Evolutionary conservation across 129 eudicot genomes (phyloP), one percentile per base, ranked within the genome.

Genomic region (Lonicera japonica): DNA sequence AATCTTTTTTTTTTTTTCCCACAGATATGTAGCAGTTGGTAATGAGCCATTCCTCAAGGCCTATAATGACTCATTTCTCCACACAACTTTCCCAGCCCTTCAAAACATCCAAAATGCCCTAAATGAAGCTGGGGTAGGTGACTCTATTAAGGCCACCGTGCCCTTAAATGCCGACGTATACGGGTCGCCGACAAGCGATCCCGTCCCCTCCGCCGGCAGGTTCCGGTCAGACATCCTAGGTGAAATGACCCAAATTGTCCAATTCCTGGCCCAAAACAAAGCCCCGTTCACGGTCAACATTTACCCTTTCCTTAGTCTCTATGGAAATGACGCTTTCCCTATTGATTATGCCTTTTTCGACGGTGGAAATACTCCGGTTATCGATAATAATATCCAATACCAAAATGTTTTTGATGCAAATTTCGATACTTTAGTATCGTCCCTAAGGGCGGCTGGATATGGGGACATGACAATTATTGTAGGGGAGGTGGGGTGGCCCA

Each of bases 401-500:
- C 81, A 85, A 0, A 91, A 91, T 24, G 95, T 87, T 12, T 87
- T 91, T 1, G 98, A 87, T 46, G 96, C 98, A n/a, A 91, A 87
- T 70, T 87, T 81, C 18, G 97, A 91, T 61, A 91, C 97, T 0
- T 73, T 91, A 64, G 94, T 81, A 24, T 82, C 96, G 21, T 76
- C 98, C 60, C 68, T 91, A n/a, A 82, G 65, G 38, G 86, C 79
- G 6, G 74, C 73, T 0, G 98, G 96, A 2, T 76, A 16, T 12
- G 86, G 79, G 0, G 72, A 87, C 58, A 77, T 91, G 88, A 63
- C 82, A 15, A 77, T 91, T 19, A 51, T 91, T 7, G 90, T 91
- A 1, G 98, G 98, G 36, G 98, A 91, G 58, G 94, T 91, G 0
- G 97, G 97, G 45, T 90, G 97, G 97, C 97, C 97, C 0, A 90